These are phyloP conservation scores for Raddia guianensis DNA, from an alignment of 176 grass and related monocot genomes.

Conservation along the genomic window DNA sequence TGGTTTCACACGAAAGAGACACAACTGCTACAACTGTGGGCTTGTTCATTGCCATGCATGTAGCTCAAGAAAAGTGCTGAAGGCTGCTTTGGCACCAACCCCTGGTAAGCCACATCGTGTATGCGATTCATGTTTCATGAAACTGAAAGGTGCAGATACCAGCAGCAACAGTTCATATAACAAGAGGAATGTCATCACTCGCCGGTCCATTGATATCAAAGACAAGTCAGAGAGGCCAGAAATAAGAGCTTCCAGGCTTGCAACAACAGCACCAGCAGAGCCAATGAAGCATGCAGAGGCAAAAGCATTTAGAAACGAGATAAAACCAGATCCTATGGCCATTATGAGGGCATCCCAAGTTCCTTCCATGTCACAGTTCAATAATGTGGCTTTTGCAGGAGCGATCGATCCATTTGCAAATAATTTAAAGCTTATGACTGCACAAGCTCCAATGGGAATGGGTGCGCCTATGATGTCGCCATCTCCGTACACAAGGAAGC, in stretches of 20 bases:
- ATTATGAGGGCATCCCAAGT: conserved; percentile 63
- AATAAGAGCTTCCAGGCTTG: conserved; percentile 66
- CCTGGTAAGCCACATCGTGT: conserved; percentile 95
- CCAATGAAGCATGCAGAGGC: conserved; percentile 52
- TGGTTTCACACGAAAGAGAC: conserved; percentile 93
- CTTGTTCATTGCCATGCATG: conserved; percentile 95
- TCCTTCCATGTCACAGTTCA: conserved; percentile 63
- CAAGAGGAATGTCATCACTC: conserved; percentile 68
- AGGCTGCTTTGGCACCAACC: conserved; percentile 82
- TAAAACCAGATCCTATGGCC: conserved; percentile 58
- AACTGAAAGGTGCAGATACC: conserved; percentile 75
- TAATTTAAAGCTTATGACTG: conserved; percentile 65
- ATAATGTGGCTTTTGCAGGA: conserved; percentile 59
- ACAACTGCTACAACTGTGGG: conserved; percentile 79
- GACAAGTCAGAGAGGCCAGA: conserved; percentile 64
- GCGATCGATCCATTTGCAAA: conserved; percentile 58
- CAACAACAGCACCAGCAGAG: conserved; percentile 56
- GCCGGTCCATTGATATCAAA: conserved; percentile 67
- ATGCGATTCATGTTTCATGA: conserved; percentile 91
- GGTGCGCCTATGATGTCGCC: conserved; percentile 41
- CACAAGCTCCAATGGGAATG: conserved; percentile 49
- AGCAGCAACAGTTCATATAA: conserved; percentile 35
- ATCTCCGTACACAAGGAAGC: conserved; percentile 50
- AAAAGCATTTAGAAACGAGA: conserved; percentile 63
- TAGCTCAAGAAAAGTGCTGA: conserved; percentile 88